Base-by-base conservation (phyloP, 2,329 filamentous ascomycete genomes). In the Apiospora phragmitis region DNA sequence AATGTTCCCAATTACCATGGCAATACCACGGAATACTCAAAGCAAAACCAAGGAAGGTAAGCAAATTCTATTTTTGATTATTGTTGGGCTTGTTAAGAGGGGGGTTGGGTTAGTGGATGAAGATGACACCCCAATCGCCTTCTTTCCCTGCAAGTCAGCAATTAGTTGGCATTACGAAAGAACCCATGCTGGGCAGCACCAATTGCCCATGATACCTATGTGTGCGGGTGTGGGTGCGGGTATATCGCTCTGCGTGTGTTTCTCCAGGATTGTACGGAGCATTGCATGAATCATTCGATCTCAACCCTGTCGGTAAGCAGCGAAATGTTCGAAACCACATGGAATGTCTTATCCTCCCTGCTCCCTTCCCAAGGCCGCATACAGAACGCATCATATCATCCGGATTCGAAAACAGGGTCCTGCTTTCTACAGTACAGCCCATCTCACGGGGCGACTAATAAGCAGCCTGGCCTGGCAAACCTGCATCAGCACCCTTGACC, bases 271-370 rank as follows among this genome's bases (percentile, higher is more conserved):
- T 35, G 38, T 41, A 41, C 55, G 8, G 32, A 12, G 38, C 38
- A 62, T 38, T 62, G 55, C 55, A 62, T 62, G 29, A 38, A 62
- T 62, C 55, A 38, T 38, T n/a, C 32, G 32, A 62, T 62, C 55
- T 32, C 32, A 38, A 62, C 55, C 55, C 32, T 62, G 55, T 38
- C 18, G 18, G 21, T 38, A 38, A 62, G 29, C 55, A 62, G 55
- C 21, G n/a, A 38, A 26, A 55, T 12, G 21, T n/a, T 49, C 45
- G 21, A 49, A 38, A 62, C 55, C 55, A 62, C 55, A 62, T 62
- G 55, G 55, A 62, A 14, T 38, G 32, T 62, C 29, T n/a, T 11
- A 35, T 18, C 32, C 18, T n/a, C n/a, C n/a, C n/a, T n/a, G n/a
- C n/a, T n/a, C n/a, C 29, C 29, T 7, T 35, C 51, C 42, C 43